Base-by-base conservation (phyloP, 176 grass and related monocot species). In the Themeda triandra region DNA sequence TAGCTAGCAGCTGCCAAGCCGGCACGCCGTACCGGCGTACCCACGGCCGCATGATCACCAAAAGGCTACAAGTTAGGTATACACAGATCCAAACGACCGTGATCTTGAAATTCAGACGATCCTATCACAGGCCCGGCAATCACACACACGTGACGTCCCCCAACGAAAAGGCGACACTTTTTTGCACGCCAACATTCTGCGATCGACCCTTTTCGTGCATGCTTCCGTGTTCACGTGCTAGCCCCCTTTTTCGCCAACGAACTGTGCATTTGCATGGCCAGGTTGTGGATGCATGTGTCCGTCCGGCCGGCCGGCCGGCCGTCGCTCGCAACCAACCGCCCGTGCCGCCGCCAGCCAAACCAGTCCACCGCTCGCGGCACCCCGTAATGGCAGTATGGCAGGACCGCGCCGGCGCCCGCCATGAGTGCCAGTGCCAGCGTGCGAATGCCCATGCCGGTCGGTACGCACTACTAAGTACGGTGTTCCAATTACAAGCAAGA, bases 131-230 rank as follows among this genome's bases (percentile, higher is more conserved):
- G 19, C 19, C 36, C 1, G 9, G 23, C 14, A 3, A 10, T 46
- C 27, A 48, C 46, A 60, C 65, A 80, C 82, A 85, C 56, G 87
- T 68, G 81, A 65, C 81, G 69, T 73, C 21, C 59, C 56, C n/a
- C 5, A 51, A 54, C 59, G 12, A 67, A 83, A 68, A 74, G 46
- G 77, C 82, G 14, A 11, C 76, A 11, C 69, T 80, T 66, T 79
- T 66, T 80, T 15, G 28, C 18, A 27, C 81, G 10, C 81, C 83
- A 80, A 89, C 82, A 89, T 89, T 89, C 77, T 49, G 83, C 69
- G 37, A 40, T 65, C 5, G 32, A 37, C 68, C 13, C 13, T 69
- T 59, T 30, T 31, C 1, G 71, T 46, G 68, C 71, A 39, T 77
- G 28, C 72, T 4, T n/a, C 70, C 41, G 24, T 6, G 21, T 79